Percentiles rank a stretch among this genome's conserved stretches.
Evolutionary conservation across 495 filamentous ascomycete genomes (phyloP).

Genomic region (Neurospora sp.): DNA sequence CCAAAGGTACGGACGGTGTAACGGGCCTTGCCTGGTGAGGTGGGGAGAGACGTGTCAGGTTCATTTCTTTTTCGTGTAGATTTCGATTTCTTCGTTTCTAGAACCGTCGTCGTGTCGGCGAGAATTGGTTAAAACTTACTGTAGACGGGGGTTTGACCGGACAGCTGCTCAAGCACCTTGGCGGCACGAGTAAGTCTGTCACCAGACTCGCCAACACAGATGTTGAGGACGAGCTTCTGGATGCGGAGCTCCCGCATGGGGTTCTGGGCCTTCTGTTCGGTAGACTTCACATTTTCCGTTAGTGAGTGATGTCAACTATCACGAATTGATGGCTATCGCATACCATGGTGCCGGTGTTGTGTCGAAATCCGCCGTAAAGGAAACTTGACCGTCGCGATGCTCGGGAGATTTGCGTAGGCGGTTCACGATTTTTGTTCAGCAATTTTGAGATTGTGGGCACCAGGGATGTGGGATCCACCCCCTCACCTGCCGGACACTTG

Average conservation of each 20-base stretch:
- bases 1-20: conserved; percentile 99
- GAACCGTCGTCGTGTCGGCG: not conserved
- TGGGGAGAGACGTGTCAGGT: not conserved
- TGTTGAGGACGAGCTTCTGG: conserved; percentile 99
- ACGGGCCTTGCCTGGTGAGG: conserved; percentile 78
- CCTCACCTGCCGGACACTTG: not conserved
- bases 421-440: conserved; percentile 16
- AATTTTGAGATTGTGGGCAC: conserved; percentile 22
- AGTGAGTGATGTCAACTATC: conserved; percentile 2
- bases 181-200: conserved; percentile 99
- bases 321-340: not conserved
- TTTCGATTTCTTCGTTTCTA: not conserved
- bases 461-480: not conserved
- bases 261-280: conserved; percentile 66
- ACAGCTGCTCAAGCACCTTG: conserved; percentile 99
- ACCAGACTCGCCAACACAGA: conserved; percentile 99
- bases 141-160: conserved; percentile 99
- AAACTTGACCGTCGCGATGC: conserved; percentile 1
- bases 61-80: not conserved
- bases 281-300: conserved; percentile 29
- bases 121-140: conserved; percentile 42
- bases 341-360: conserved; percentile 23
- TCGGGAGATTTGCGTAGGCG: conserved; percentile 9
- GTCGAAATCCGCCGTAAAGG: conserved; percentile 8
- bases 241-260: conserved; percentile 99